Percentiles rank a stretch among this genome's conserved stretches.
Evolutionary conservation across 2,329 filamentous ascomycete genomes (phyloP).

Genomic region (Cordyceps fumosorosea): DNA sequence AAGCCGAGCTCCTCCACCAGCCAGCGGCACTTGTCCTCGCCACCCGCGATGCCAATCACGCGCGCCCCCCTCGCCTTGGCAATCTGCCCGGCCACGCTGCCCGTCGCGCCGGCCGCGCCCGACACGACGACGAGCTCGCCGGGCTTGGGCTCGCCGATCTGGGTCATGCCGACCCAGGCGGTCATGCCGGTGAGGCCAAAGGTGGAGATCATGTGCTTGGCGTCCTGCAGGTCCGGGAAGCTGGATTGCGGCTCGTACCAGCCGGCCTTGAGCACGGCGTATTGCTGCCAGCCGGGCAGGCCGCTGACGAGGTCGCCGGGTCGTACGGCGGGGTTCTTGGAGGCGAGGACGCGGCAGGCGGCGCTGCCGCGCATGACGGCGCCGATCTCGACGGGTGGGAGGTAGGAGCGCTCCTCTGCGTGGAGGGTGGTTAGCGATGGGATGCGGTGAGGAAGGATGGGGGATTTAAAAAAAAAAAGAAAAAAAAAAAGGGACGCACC

Average conservation of each 20-base stretch:
- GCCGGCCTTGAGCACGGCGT: constrained; percentile 51
- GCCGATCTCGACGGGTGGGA: constrained; percentile 62
- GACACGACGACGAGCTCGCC: constrained; percentile 73
- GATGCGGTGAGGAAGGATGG: neutral
- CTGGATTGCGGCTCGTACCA: constrained; percentile 35
- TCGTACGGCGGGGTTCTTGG: constrained; percentile 46
- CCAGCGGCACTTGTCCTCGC: constrained; percentile 61
- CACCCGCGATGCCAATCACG: constrained; percentile 60
- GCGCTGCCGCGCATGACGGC: constrained; percentile 60
- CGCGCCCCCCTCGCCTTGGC: constrained; percentile 61
- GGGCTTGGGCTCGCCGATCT: constrained; percentile 59
- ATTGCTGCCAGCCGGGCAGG: constrained; percentile 58
- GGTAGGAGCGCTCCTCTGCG: constrained; percentile 48
- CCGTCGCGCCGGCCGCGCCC: constrained; percentile 72
- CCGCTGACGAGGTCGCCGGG: constrained; percentile 53
- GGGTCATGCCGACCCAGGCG: constrained; percentile 67
- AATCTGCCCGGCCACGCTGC: constrained; percentile 70
- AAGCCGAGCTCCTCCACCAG: constrained; percentile 58
- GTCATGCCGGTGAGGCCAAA: constrained; percentile 65
- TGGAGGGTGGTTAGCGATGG: neutral
- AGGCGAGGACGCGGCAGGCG: constrained; percentile 56
- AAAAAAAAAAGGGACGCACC: constrained; percentile 27
- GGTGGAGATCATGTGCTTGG: constrained; percentile 56
- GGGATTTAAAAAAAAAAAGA: no score
- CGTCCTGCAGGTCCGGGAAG: constrained; percentile 31